Percentiles rank a stretch among this genome's conserved stretches.
These are phyloP conservation scores for Oropetium thomaeum DNA, from an alignment of 176 grass and related monocot genomes.

Conservation along the genomic window DNA sequence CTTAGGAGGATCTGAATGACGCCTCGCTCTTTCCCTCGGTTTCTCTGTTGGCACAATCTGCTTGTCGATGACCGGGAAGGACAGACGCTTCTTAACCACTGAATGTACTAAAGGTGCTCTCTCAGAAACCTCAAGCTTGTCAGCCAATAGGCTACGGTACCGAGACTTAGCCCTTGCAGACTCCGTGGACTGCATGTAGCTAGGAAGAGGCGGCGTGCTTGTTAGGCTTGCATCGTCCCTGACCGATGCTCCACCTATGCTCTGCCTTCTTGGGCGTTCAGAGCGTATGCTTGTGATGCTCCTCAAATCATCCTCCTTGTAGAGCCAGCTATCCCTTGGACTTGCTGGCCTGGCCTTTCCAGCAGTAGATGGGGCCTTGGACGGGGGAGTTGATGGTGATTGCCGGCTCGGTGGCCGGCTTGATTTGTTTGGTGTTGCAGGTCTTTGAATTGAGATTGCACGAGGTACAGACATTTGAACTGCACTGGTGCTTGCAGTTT, in stretches of 20 bases:
- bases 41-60: constrained; percentile 28
- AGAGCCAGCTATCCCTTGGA: constrained; percentile 52
- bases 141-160: constrained; percentile 43
- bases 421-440: constrained; percentile 44
- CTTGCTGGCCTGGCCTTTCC: constrained; percentile 61
- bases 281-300: constrained; percentile 79
- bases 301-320: constrained; percentile 73
- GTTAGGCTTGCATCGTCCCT: constrained; percentile 75
- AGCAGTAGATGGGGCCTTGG: constrained; percentile 38
- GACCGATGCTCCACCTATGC: constrained; percentile 55
- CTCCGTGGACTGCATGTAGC: constrained; percentile 91
- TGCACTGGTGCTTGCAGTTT: constrained; percentile 13
- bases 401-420: constrained; percentile 62
- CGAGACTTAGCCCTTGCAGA: constrained; percentile 77
- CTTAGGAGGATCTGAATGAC: constrained; percentile 65
- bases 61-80: constrained; percentile 65
- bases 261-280: constrained; percentile 67
- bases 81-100: constrained; percentile 65
- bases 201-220: constrained; percentile 60
- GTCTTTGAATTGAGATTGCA: constrained; percentile 39
- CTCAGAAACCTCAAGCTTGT: constrained; percentile 50
- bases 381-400: constrained; percentile 67
- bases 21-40: constrained; percentile 32
- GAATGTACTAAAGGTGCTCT: constrained; percentile 51
- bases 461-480: constrained; percentile 22